Conservation (phyloP, 2,329 filamentous ascomycete species). For the Tolypocladium endophyticum region DNA sequence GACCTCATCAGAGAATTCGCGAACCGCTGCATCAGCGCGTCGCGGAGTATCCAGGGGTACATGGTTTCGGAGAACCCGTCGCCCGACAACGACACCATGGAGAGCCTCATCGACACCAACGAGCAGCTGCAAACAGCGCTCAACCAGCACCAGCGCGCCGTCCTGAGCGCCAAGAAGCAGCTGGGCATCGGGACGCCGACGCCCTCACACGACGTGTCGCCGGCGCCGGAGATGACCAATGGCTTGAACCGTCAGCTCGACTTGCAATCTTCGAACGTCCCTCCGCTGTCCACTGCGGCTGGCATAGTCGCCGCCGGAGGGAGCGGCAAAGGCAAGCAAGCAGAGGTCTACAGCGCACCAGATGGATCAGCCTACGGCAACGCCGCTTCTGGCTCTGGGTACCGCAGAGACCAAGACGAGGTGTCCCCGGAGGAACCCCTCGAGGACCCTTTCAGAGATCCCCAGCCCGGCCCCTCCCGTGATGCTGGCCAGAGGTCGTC, state of each 20-base stretch:
- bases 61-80: slow-evolving; percentile 69
- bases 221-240: slow-evolving; percentile 14
- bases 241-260: slow-evolving; percentile 16
- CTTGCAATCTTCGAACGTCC: slow-evolving; percentile 2
- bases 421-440: slow-evolving; percentile 13
- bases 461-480: slow-evolving; percentile 7
- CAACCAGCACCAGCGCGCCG: slow-evolving; percentile 73
- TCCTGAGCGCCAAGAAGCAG: slow-evolving; percentile 52
- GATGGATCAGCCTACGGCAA: slow-evolving; percentile 12
- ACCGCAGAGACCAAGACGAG: slow-evolving; percentile 11
- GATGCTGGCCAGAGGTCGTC: slow-evolving; percentile 5
- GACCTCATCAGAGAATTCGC: slow-evolving; percentile 92
- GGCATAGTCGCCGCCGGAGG: slow-evolving; percentile 4
- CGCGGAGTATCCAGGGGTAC: slow-evolving; percentile 73
- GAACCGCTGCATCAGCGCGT: slow-evolving; percentile 72
- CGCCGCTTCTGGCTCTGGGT: slow-evolving; percentile 11
- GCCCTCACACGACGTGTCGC: slow-evolving; percentile 14
- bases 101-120: slow-evolving; percentile 87
- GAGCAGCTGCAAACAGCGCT: slow-evolving; percentile 78
- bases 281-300: not conserved
- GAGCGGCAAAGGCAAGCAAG: slow-evolving; percentile 25
- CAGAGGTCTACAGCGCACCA: slow-evolving; percentile 15
- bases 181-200: slow-evolving; percentile 25
- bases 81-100: slow-evolving; percentile 89
- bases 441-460: slow-evolving; percentile 25